These are phyloP conservation scores for Suhomyces yuchorum DNA, from an alignment of 1,139 yeast genomes.

Conservation along the genomic window DNA sequence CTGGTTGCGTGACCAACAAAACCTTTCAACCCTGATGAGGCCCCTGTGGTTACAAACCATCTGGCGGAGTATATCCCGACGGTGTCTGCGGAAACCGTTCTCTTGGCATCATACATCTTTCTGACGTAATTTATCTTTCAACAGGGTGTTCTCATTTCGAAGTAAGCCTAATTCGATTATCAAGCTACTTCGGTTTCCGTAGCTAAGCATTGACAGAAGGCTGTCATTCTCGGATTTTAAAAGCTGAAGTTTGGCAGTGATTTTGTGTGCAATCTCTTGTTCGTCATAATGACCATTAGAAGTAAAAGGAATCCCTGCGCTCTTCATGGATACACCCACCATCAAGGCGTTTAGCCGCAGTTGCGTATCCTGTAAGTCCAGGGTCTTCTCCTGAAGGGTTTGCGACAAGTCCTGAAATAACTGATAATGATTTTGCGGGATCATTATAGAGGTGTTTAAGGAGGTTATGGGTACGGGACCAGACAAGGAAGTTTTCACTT, in stretches of 20 bases:
- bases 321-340: conserved; percentile 30
- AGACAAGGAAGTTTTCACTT: neutral
- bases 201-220: conserved; percentile 68
- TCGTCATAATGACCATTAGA: conserved; percentile 65
- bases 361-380: conserved; percentile 62
- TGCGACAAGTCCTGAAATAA: conserved; percentile 52
- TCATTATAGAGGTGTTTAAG: conserved; percentile 13
- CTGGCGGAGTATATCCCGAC: neutral
- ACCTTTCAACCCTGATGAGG: neutral
- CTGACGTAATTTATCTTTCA: conserved; percentile 11
- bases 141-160: conserved; percentile 34
- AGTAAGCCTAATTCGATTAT: conserved; percentile 68
- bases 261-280: conserved; percentile 75
- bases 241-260: conserved; percentile 61
- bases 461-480: conserved; percentile 5
- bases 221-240: conserved; percentile 72
- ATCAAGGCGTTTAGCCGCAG: conserved; percentile 64
- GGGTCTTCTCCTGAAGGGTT: conserved; percentile 52
- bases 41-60: conserved; percentile 2
- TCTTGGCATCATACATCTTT: conserved; percentile 4
- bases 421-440: conserved; percentile 50
- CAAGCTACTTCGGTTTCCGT: conserved; percentile 70
- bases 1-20: neutral
- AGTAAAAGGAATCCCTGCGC: conserved; percentile 28
- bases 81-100: conserved; percentile 2